Base-by-base conservation (phyloP, 129 eudicot genomes). In the Tagetes patula region DNA sequence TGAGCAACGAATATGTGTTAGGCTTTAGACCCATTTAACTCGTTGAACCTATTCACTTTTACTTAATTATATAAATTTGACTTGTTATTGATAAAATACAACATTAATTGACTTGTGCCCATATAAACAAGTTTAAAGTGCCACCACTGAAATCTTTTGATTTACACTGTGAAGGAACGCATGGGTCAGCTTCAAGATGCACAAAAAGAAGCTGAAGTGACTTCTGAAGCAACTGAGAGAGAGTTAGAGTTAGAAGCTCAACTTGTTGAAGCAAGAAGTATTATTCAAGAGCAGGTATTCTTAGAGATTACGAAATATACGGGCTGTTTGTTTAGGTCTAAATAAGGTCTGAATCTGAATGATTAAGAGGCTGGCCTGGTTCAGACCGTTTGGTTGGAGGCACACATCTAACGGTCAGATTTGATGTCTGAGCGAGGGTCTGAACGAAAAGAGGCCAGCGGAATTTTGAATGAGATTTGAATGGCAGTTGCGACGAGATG, bases 161-260 rank as follows among this genome's bases (percentile, higher is more conserved):
- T 58, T 41, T 83, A 30, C 10, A 80, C 66, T 53, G 53, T 79
- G 80, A 77, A 94, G 99, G 99, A 88, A 77, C 97, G 96, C 65
- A 86, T 95, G 97, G 88, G 79, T 82, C 95, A 90, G 78, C 86
- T 95, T 63, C 99, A 91, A 90, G 99, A 91, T 88, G 96, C 96
- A 38, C 94, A 95, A 61, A 86, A 88, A 76, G 95, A 76, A 85
- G 88, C 99, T n/a, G 95, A 95, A 78, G 96, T 95, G 49, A 86
- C 97, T 82, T 91, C 96, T 42, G 99, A 95, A 77, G 99, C 84
- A 41, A 86, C 97, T 70, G 99, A 95, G 82, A 88, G 96, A 85
- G 99, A 95, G 87, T 96, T 95, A 65, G 99, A 95, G 82, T 80
- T 95, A 77, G 99, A 95, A 87, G 99, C 99, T 63, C 96, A 95